Evolutionary conservation across 495 filamentous ascomycete species (phyloP).

Genomic region (Physcia stellaris): DNA sequence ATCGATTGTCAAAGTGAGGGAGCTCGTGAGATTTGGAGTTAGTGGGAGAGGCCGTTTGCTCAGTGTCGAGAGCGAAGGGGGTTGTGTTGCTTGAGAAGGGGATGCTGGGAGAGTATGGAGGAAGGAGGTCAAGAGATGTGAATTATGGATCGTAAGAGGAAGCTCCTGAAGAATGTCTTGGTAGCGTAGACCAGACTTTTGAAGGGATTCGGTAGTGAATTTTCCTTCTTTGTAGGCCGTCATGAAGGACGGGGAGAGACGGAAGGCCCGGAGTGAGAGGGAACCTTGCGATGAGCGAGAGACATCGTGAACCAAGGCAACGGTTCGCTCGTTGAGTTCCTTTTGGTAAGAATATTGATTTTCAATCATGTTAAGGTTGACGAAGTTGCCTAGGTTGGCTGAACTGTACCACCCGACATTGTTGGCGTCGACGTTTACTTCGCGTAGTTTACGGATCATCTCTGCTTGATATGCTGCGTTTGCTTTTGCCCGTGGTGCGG

Average conservation of each 20-base stretch:
- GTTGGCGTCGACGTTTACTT: conserved; percentile 97
- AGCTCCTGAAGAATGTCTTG: conserved; percentile 88
- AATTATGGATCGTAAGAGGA: conserved; percentile 89
- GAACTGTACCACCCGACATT: conserved; percentile 98
- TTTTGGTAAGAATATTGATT: conserved; percentile 97
- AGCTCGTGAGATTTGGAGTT: conserved; percentile 70
- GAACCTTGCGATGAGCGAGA: conserved; percentile 86
- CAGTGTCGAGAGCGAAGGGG: conserved; percentile 30
- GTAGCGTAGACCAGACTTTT: conserved; percentile 85
- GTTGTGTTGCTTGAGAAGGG: conserved; percentile 27
- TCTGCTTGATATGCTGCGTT: conserved; percentile 85
- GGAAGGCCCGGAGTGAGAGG: conserved; percentile 81
- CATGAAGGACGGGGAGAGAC: conserved; percentile 80
- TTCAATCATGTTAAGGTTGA: conserved; percentile 89
- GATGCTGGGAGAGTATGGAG: conserved; percentile 70
- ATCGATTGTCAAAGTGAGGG: conserved; percentile 83
- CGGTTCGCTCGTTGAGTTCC: conserved; percentile 77
- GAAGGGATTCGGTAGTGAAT: conserved; percentile 87
- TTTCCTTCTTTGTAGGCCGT: conserved; percentile 87
- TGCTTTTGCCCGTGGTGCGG: conserved; percentile 81
- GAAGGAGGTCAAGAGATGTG: conserved; percentile 88
- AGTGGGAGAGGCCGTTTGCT: conserved; percentile 56
- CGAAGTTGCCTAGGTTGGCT: conserved; percentile 96
- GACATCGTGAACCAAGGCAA: conserved; percentile 91
- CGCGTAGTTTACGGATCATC: conserved; percentile 91